Conservation (phyloP, 73 alveolate species). For the Paramecium caudatum region DNA sequence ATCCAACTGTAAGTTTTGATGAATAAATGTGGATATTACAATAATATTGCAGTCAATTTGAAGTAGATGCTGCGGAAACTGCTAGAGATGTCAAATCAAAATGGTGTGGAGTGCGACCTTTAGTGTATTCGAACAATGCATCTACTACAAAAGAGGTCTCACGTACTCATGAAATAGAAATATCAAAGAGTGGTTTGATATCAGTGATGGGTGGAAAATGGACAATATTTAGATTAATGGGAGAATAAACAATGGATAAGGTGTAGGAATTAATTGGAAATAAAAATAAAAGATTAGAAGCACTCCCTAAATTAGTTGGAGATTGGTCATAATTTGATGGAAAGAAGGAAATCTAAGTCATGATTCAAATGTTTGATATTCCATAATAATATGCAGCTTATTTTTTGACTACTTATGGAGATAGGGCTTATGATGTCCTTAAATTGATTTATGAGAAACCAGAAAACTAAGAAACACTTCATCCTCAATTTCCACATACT, state of each 20-base stretch:
- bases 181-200: constrained; percentile 82
- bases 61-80: constrained; percentile 44
- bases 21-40: constrained; percentile 73
- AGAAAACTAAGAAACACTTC: constrained; percentile 43
- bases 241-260: constrained; percentile 85
- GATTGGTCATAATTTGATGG: constrained; percentile 63
- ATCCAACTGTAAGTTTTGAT: constrained; percentile 67
- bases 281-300: background rate
- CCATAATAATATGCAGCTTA: constrained; percentile 61
- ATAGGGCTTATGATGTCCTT: constrained; percentile 72
- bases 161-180: constrained; percentile 91
- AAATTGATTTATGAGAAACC: constrained; percentile 41
- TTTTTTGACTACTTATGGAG: constrained; percentile 70
- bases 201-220: constrained; percentile 97
- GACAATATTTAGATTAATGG: constrained; percentile 96
- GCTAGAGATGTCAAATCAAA: constrained; percentile 74
- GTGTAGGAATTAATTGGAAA: constrained; percentile 67
- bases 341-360: constrained; percentile 9
- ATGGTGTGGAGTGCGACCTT: constrained; percentile 94
- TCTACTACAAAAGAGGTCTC: constrained; percentile 77
- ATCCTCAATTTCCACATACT: constrained; percentile 65
- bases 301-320: constrained; percentile 48
- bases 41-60: constrained; percentile 62
- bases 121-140: constrained; percentile 78
- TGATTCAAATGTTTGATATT: constrained; percentile 13